A percentile compares a stretch with the other conserved stretches of the same genome.
phyloP scores from a whole-genome alignment of 164 flowering plant genomes.

The Malania oleifera region DNA sequence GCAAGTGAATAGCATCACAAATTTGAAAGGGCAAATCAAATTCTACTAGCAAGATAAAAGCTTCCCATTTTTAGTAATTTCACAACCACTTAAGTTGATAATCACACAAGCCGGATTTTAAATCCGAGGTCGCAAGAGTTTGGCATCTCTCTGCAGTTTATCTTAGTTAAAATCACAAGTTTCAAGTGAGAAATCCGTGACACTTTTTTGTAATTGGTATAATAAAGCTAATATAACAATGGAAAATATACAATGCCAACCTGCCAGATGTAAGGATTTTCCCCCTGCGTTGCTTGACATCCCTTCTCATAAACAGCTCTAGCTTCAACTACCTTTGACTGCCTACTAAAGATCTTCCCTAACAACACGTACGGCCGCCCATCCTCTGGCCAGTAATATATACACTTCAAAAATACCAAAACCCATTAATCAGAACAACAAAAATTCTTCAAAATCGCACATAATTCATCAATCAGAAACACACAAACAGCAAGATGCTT shows the following conservation, averaged over 20 bases:
- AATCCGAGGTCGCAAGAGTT: too few species aligned
- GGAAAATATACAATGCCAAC: constrained; percentile 21
- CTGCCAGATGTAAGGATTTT: constrained; percentile 96
- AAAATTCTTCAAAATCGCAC: too few species aligned
- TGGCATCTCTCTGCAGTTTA: too few species aligned
- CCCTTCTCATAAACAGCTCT: constrained; percentile 80
- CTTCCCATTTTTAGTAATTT: too few species aligned
- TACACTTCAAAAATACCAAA: constrained; percentile 31
- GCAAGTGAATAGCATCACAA: too few species aligned
- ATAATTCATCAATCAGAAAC: not conserved
- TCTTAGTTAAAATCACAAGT: too few species aligned
- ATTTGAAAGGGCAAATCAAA: too few species aligned
- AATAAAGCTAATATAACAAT: not conserved
- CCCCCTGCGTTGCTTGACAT: constrained; percentile 93
- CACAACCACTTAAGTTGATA: too few species aligned
- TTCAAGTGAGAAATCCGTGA: too few species aligned
- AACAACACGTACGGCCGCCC: constrained; percentile 74
- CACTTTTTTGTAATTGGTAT: too few species aligned
- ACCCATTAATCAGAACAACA: not conserved
- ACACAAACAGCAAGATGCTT: not conserved
- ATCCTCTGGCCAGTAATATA: constrained; percentile 75
- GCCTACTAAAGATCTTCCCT: constrained; percentile 58
- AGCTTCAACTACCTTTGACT: constrained; percentile 57
- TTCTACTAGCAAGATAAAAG: too few species aligned
- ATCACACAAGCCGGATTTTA: too few species aligned